Percentiles rank a stretch among this genome's conserved stretches.
Conservation (phyloP, 2,329 filamentous ascomycete species). For the Xylaria polymorpha region DNA sequence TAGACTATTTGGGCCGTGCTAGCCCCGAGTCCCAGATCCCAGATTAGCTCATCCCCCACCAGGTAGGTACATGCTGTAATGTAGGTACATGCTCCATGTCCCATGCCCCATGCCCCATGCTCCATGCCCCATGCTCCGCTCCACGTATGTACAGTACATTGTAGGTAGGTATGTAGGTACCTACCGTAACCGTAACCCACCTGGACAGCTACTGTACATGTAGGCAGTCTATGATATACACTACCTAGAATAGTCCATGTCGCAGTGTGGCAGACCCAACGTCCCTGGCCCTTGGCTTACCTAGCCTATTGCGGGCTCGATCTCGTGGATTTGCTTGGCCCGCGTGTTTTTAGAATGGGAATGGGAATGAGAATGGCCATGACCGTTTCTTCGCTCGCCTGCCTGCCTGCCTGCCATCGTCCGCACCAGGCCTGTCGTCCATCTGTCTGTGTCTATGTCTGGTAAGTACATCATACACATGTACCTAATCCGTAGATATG, state of each 20-base stretch:
- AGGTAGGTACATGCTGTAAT: neutral
- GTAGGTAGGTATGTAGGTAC: too few relatives aligned
- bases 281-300: constrained; percentile 8
- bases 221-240: too few relatives aligned
- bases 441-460: neutral
- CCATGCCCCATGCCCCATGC: too few relatives aligned
- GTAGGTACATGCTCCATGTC: too few relatives aligned
- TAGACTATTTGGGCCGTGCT: constrained; percentile 1
- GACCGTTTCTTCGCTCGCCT: constrained; percentile 20
- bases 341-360: neutral
- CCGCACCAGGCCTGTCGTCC: neutral
- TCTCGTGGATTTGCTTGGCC: constrained; percentile 14
- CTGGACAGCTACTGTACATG: neutral
- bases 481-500: neutral
- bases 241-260: too few relatives aligned
- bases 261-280: neutral
- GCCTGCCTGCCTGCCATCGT: constrained; percentile 14
- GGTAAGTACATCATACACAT: neutral
- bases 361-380: neutral
- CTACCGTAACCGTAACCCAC: neutral
- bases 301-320: constrained; percentile 32
- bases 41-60: neutral
- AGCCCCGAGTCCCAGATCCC: constrained; percentile 1
- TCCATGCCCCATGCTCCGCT: too few relatives aligned
- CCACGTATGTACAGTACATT: too few relatives aligned